These are phyloP conservation scores for Phytophthora cryptogea DNA, from an alignment of 352 stramenopile species.

Conservation along the genomic window DNA sequence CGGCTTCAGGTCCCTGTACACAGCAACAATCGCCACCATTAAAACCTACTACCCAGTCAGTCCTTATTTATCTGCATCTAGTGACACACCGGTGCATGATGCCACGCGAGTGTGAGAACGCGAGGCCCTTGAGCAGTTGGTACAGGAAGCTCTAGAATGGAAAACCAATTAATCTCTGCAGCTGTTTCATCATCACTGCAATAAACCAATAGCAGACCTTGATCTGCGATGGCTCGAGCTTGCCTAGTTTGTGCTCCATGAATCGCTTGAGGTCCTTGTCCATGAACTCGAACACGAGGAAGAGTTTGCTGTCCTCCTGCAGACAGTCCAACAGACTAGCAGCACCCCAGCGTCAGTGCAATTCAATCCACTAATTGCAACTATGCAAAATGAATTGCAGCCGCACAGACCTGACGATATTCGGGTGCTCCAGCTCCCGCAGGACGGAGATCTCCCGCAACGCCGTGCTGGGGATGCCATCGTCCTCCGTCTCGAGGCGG, in stretches of 20 bases:
- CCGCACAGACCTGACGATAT: slow-evolving; percentile 93
- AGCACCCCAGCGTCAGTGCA: background rate
- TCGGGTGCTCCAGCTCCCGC: slow-evolving; percentile 97
- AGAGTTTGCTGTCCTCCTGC: slow-evolving; percentile 95
- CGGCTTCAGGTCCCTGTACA: slow-evolving; percentile 95
- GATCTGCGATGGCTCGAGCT: slow-evolving; percentile 58
- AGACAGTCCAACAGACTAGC: slow-evolving; percentile 93
- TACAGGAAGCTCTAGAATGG: slow-evolving; percentile 67
- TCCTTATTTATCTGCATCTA: background rate
- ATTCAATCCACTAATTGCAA: background rate
- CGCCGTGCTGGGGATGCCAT: slow-evolving; percentile 98
- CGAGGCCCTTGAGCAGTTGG: slow-evolving; percentile 85
- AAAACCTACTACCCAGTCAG: background rate
- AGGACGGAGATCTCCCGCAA: slow-evolving; percentile 98
- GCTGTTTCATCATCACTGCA: background rate
- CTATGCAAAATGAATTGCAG: background rate
- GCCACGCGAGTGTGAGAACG: slow-evolving; percentile 87
- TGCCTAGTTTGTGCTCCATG: slow-evolving; percentile 91
- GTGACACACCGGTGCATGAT: slow-evolving; percentile 82
- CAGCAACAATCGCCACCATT: background rate
- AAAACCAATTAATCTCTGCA: background rate
- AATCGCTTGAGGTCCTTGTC: slow-evolving; percentile 97
- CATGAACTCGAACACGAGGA: slow-evolving; percentile 99
- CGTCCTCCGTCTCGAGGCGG: slow-evolving; percentile 98
- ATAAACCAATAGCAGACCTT: slow-evolving; percentile 39